Percentiles rank a stretch among this genome's conserved stretches.
These are phyloP conservation scores for Aspergillus caelatus DNA, from an alignment of 2,329 filamentous ascomycete genomes.

Conservation along the genomic window DNA sequence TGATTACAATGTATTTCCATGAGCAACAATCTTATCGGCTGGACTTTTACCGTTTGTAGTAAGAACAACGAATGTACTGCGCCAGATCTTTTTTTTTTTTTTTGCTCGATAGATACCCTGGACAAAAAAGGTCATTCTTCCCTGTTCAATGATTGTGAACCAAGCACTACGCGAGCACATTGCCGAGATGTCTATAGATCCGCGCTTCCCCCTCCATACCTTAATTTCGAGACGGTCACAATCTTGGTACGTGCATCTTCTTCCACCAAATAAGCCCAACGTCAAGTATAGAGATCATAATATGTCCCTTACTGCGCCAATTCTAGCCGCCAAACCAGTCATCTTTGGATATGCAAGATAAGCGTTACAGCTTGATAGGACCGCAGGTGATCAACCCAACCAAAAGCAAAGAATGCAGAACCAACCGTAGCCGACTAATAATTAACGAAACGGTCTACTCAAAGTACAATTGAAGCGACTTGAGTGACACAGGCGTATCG, in stretches of 20 bases:
- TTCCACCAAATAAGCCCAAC: not conserved
- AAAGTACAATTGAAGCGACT: not conserved
- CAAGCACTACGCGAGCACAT: constrained; percentile 1
- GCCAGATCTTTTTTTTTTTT: not conserved
- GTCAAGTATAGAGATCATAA: not conserved
- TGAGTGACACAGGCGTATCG: constrained; percentile 5
- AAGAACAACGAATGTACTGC: not conserved
- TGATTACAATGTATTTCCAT: not conserved
- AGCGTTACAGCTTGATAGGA: not conserved
- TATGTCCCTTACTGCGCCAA: not conserved
- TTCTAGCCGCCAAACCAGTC: not conserved
- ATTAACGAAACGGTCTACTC: not conserved
- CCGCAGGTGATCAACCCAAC: not conserved
- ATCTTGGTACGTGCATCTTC: not conserved
- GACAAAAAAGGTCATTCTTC: not conserved
- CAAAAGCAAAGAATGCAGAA: not conserved
- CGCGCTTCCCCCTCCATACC: constrained; percentile 1
- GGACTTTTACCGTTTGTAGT: not conserved
- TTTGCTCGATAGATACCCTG: not conserved
- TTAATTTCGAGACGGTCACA: not conserved
- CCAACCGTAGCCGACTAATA: not conserved
- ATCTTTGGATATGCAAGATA: not conserved
- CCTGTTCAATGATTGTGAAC: not conserved
- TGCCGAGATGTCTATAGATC: not conserved
- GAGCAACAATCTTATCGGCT: not conserved